These are phyloP conservation scores for Trichoderma koningii DNA, from an alignment of 2,329 filamentous ascomycete genomes.

Conservation along the genomic window DNA sequence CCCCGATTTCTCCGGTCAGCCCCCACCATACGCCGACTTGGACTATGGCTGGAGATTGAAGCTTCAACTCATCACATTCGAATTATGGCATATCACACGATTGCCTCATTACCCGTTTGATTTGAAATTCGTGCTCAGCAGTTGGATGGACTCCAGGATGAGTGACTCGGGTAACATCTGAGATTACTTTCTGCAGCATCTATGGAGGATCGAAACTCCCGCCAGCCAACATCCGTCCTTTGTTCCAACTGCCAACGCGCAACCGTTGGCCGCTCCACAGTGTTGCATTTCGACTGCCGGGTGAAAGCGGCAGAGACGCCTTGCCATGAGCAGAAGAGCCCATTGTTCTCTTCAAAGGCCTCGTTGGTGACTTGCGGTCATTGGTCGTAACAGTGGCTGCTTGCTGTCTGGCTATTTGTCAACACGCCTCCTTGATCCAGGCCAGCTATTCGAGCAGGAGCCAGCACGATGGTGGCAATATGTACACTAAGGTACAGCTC, in stretches of 20 bases:
- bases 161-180: too few relatives aligned
- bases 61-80: background rate
- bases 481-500: too few relatives aligned
- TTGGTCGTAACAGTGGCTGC: background rate
- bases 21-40: conserved; percentile 12
- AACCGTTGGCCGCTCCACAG: background rate
- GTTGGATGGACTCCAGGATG: background rate
- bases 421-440: background rate
- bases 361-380: background rate
- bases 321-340: background rate
- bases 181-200: background rate
- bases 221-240: background rate
- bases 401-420: background rate
- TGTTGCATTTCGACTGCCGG: background rate
- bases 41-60: too few relatives aligned
- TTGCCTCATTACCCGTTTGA: too few relatives aligned
- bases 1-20: conserved; percentile 18
- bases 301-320: background rate
- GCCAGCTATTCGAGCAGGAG: background rate
- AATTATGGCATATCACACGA: too few relatives aligned
- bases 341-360: background rate
- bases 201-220: background rate
- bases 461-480: background rate
- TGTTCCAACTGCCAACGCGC: too few relatives aligned
- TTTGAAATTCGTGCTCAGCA: background rate